phyloP scores from a whole-genome alignment of 768 basidiomycete species.

The Naganishia vaughanmartiniae region DNA sequence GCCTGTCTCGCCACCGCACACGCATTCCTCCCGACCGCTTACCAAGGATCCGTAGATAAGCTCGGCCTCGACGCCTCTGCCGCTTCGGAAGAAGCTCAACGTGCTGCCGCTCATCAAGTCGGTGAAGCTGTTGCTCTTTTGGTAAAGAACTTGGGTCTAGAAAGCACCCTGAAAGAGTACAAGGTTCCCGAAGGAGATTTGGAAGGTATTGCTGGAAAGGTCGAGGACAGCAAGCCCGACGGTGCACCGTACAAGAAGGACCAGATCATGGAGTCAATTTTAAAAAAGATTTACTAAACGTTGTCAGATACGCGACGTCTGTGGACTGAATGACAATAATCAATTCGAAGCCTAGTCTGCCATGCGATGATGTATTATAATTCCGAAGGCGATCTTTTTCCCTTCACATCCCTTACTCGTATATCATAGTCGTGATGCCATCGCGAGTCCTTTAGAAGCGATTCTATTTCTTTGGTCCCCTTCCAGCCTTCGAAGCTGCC shows the following conservation, averaged over 20 bases:
- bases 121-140: conserved; percentile 1
- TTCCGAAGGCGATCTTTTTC: no score
- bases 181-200: conserved; percentile 12
- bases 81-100: conserved; percentile 8
- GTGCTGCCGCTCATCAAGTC: conserved; percentile 9
- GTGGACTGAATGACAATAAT: background rate
- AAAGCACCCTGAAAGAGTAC: conserved; percentile 20
- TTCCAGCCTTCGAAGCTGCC: no score
- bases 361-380: no score
- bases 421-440: no score
- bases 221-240: conserved; percentile 13
- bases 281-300: conserved; percentile 13
- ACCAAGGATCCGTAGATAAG: conserved; percentile 4
- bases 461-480: no score
- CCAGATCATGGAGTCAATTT: conserved; percentile 13
- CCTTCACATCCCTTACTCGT: no score
- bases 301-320: background rate
- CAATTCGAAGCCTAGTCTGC: no score
- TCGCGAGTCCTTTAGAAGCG: no score
- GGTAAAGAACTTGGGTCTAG: background rate
- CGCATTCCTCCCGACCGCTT: conserved; percentile 20
- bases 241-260: conserved; percentile 13
- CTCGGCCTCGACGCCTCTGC: conserved; percentile 3
- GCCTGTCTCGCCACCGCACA: conserved; percentile 27
- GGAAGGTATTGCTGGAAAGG: conserved; percentile 21